Evolutionary conservation across 2,329 filamentous ascomycete genomes (phyloP), one percentile per base, ranked within the genome.

Genomic region (Fusarium foetens): DNA sequence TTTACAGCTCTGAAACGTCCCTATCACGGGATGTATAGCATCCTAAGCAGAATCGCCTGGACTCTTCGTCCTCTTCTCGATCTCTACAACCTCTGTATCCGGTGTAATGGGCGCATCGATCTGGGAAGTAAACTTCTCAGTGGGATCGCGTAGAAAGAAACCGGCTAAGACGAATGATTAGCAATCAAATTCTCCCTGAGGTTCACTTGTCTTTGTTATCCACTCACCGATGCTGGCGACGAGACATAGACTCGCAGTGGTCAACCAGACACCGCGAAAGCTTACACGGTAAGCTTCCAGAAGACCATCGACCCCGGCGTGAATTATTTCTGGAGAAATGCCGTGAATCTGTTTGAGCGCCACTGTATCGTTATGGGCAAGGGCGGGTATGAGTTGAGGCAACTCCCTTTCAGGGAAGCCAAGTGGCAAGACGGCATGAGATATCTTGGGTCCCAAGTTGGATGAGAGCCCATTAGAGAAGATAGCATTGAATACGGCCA

Each of bases 241-340:
- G 11, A 38, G 19, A 8, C 43, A 63, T 3, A 61, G 7, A 12
- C 25, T 48, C 3, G 54, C 54, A 10, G 43, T 42, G 3, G 42
- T 42, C 12, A 60, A 1, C 60, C 54, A 63, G 6, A 63, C 54
- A 29, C 38, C 43, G 4, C 60, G 43, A 21, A 63, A 63, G 13
- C 54, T 46, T 33, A 60, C 11, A 5, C 36, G 33, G 16, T 60
- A 60, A 3, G 55, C 55, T 16, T 61, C 60, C 6, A 27, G 23
- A 16, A 63, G 29, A 3, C 36, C 43, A 21, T 9, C 10, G 4
- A 23, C 8, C 0, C 60, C 60, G 23, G 60, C 60, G 12, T 23
- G 4, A 5, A 51, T 31, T 17, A 51, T 60, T 0, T 36, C 21
- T 14, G 43, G 29, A 11, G 43, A 49, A 14, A 49, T 43, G 1